A percentile compares a stretch with the other conserved stretches of the same genome.
Evolutionary conservation across 139 green algal species (phyloP).

Genomic region (Mesotaenium endlicherianum): DNA sequence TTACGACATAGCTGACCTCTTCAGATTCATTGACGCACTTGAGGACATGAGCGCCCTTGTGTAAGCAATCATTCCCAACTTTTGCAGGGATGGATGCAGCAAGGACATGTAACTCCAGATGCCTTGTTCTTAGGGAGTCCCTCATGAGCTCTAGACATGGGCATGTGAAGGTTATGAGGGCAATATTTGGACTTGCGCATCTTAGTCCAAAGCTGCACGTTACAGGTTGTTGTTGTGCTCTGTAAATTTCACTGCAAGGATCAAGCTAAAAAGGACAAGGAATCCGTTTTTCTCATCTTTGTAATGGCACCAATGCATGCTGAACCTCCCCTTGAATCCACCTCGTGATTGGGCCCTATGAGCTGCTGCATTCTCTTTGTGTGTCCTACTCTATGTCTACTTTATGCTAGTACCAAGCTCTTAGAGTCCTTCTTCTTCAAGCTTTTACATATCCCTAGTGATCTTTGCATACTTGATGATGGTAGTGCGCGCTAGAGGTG

Average conservation of each 20-base stretch:
- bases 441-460: not conserved
- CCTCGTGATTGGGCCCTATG: too few relatives aligned
- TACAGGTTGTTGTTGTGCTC: not conserved
- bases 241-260: not conserved
- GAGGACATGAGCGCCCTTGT: slow-evolving; percentile 53
- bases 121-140: not conserved
- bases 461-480: not conserved
- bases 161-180: not conserved
- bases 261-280: too few relatives aligned
- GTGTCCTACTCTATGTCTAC: not conserved
- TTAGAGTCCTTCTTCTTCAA: not conserved
- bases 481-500: not conserved
- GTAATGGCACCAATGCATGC: too few relatives aligned
- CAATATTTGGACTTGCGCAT: not conserved
- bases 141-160: not conserved
- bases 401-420: not conserved
- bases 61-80: slow-evolving; percentile 26
- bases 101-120: not conserved
- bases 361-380: not conserved
- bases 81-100: not conserved
- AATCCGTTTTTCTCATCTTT: too few relatives aligned
- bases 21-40: slow-evolving; percentile 62
- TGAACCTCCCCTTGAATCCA: too few relatives aligned
- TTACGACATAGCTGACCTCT: slow-evolving; percentile 71
- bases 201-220: not conserved